phyloP scores from a whole-genome alignment of 2,329 filamentous ascomycete species.

The Fusarium mundagurra region DNA sequence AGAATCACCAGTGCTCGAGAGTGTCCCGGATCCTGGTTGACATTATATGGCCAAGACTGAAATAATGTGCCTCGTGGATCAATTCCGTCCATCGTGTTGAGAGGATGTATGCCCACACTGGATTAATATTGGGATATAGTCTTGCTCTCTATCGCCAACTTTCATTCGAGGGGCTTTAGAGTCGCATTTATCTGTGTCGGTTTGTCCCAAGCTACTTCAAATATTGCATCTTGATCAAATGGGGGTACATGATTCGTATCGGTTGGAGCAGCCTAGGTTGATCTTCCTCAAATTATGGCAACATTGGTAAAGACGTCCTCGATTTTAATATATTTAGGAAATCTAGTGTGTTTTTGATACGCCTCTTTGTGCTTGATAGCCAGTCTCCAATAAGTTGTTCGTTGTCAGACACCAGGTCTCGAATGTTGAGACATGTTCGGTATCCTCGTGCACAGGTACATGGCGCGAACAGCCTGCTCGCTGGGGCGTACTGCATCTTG shows the following conservation, averaged over 20 bases:
- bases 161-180: not conserved
- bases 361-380: not conserved
- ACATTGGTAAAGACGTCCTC: not conserved
- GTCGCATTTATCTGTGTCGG: not conserved
- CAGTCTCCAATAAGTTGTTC: not conserved
- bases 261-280: not conserved
- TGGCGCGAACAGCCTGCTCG: not conserved
- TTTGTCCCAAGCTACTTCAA: not conserved
- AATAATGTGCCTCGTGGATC: not conserved
- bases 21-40: rapidly evolving
- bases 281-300: not conserved
- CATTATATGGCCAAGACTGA: not conserved
- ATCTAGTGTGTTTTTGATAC: not conserved
- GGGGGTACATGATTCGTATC: not conserved
- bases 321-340: not conserved
- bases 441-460: not conserved
- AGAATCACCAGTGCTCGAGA: too few relatives aligned
- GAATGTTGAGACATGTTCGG: not conserved
- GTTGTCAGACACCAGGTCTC: not conserved
- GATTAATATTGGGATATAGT: not conserved
- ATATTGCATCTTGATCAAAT: not conserved
- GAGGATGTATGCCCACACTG: not conserved
- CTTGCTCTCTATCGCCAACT: not conserved
- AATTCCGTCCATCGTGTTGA: not conserved
- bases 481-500: not conserved